These are phyloP conservation scores for Haematococcus lacustris DNA, from an alignment of 139 green algal genomes.

Conservation along the genomic window DNA sequence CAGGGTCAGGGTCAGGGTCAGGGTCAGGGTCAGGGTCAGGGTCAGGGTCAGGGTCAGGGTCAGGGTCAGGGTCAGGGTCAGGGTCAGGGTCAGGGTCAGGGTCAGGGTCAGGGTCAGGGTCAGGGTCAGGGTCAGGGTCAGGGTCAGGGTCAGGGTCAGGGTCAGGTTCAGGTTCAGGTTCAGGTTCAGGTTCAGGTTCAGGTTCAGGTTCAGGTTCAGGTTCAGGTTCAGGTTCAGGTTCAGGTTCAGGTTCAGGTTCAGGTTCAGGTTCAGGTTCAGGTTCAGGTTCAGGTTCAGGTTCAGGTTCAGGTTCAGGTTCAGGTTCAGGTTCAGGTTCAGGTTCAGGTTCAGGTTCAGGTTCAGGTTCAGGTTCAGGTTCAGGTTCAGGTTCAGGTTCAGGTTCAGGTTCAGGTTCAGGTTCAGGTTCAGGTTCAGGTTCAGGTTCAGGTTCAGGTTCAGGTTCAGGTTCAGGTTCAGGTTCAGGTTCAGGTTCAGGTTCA, in stretches of 20 bases:
- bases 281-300: background rate
- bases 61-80: too few species aligned
- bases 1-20: too few species aligned
- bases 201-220: background rate
- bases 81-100: too few species aligned
- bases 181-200: background rate
- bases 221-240: background rate
- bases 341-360: background rate
- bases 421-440: background rate
- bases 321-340: background rate
- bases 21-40: too few species aligned
- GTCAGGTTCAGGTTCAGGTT: too few species aligned
- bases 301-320: slow-evolving; percentile 1
- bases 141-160: too few species aligned
- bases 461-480: background rate
- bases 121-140: too few species aligned
- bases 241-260: background rate
- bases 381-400: background rate
- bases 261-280: background rate
- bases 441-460: background rate
- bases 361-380: background rate
- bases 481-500: background rate
- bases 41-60: too few species aligned
- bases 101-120: too few species aligned
- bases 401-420: background rate